These are phyloP conservation scores for Leptographium flavum DNA, from an alignment of 2,329 filamentous ascomycete species.

Conservation along the genomic window DNA sequence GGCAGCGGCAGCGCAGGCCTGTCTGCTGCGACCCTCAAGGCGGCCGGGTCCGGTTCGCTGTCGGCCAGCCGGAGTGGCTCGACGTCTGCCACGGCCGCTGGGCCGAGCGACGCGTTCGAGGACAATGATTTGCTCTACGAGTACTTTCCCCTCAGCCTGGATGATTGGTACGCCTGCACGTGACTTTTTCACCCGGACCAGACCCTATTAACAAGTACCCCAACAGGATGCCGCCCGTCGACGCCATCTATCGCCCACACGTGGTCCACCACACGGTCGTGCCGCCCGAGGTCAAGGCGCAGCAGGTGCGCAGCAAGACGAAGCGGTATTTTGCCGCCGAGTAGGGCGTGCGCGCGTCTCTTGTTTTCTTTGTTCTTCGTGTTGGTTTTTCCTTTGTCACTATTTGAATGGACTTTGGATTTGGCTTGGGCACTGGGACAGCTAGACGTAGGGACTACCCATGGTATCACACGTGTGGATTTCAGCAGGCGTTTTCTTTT, in stretches of 20 bases:
- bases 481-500: no score
- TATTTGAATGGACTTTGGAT: no score
- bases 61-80: constrained; percentile 11
- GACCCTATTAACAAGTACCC: no score
- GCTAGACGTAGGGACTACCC: no score
- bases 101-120: constrained; percentile 43
- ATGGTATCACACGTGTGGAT: no score
- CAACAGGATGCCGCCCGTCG: constrained; percentile 73
- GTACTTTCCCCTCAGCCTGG: constrained; percentile 81
- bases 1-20: neutral
- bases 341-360: constrained; percentile 16
- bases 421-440: no score
- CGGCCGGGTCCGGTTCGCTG: no score
- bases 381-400: neutral
- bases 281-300: constrained; percentile 55
- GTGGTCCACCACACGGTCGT: constrained; percentile 79
- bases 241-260: constrained; percentile 81
- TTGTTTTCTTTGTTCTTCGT: no score
- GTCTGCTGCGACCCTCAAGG: no score
- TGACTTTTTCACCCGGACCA: neutral
- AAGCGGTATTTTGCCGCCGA: constrained; percentile 63
- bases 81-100: constrained; percentile 15
- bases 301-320: constrained; percentile 48
- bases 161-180: constrained; percentile 53
- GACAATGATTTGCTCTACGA: constrained; percentile 79